A percentile compares a stretch with the other conserved stretches of the same genome.
Evolutionary conservation across 2,329 filamentous ascomycete genomes (phyloP).

Genomic region (Cercospora sp.): DNA sequence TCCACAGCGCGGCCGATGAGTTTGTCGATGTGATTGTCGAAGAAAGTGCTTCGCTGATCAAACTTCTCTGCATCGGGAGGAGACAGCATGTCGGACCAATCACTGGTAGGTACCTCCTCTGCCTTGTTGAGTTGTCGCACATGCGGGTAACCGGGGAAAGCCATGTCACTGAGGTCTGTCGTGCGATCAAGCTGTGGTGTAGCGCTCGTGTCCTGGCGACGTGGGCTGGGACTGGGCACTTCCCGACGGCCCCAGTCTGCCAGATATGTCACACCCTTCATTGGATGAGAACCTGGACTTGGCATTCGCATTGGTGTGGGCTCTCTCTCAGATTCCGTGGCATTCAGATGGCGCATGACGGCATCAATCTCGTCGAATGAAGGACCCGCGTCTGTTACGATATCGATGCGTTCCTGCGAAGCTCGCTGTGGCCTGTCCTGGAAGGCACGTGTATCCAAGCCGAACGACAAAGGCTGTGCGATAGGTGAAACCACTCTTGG

Average conservation of each 20-base stretch:
- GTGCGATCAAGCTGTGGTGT: slow-evolving; percentile 18
- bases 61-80: slow-evolving; percentile 83
- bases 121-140: slow-evolving; percentile 65
- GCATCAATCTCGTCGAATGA: slow-evolving; percentile 86
- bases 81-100: slow-evolving; percentile 87
- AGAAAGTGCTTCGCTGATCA: slow-evolving; percentile 78
- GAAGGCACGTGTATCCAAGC: slow-evolving; percentile 13
- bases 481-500: slow-evolving; percentile 22
- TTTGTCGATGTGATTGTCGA: slow-evolving; percentile 85
- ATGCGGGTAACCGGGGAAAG: slow-evolving; percentile 33
- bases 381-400: slow-evolving; percentile 38
- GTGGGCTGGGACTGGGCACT: slow-evolving; percentile 70
- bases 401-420: slow-evolving; percentile 24
- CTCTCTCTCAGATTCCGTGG: slow-evolving; percentile 63
- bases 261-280: slow-evolving; percentile 36
- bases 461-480: slow-evolving; percentile 8
- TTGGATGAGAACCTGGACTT: slow-evolving; percentile 31
- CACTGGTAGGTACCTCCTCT: slow-evolving; percentile 70
- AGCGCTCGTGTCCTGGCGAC: slow-evolving; percentile 19
- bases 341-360: slow-evolving; percentile 83
- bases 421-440: slow-evolving; percentile 7
- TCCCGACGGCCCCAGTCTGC: slow-evolving; percentile 57
- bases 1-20: slow-evolving; percentile 77
- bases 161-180: slow-evolving; percentile 45
- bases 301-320: slow-evolving; percentile 37